A percentile compares a stretch with the other conserved stretches of the same genome.
These are phyloP conservation scores for Neurospora sp. DNA, from an alignment of 495 filamentous ascomycete genomes.

Conservation along the genomic window DNA sequence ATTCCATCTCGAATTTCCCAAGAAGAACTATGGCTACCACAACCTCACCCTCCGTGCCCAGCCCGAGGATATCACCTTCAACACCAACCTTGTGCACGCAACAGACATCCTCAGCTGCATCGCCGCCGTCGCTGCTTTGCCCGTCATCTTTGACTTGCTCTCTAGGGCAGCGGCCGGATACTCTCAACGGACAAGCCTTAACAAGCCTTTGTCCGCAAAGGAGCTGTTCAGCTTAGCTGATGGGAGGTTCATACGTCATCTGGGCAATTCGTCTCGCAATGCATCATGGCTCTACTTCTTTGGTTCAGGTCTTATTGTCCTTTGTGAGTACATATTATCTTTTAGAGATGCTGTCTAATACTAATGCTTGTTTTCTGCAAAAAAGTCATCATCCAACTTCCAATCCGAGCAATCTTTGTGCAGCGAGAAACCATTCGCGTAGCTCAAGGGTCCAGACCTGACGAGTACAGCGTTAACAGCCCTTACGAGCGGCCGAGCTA, in stretches of 20 bases:
- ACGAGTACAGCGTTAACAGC: background rate
- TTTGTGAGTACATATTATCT: background rate
- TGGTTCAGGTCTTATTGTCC: background rate
- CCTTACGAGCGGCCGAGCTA: background rate
- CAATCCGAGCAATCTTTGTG: background rate
- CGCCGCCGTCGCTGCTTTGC: constrained; percentile 1
- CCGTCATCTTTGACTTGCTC: constrained; percentile 10
- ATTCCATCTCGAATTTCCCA: background rate
- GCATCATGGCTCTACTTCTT: background rate
- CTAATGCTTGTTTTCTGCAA: background rate
- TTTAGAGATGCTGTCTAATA: background rate
- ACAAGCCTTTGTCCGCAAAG: background rate
- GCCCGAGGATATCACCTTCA: background rate
- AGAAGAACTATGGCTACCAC: background rate
- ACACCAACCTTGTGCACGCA: background rate
- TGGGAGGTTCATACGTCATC: background rate
- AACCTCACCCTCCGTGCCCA: background rate
- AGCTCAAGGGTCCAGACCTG: background rate
- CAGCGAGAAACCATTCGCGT: background rate
- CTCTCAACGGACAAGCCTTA: background rate
- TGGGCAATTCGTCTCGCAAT: background rate
- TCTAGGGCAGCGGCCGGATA: constrained; percentile 2
- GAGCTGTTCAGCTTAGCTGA: constrained; percentile 1
- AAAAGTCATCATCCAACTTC: background rate
- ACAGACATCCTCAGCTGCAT: constrained; percentile 1